phyloP scores from a whole-genome alignment of 139 green algal genomes.

The Coelastrella sp. region DNA sequence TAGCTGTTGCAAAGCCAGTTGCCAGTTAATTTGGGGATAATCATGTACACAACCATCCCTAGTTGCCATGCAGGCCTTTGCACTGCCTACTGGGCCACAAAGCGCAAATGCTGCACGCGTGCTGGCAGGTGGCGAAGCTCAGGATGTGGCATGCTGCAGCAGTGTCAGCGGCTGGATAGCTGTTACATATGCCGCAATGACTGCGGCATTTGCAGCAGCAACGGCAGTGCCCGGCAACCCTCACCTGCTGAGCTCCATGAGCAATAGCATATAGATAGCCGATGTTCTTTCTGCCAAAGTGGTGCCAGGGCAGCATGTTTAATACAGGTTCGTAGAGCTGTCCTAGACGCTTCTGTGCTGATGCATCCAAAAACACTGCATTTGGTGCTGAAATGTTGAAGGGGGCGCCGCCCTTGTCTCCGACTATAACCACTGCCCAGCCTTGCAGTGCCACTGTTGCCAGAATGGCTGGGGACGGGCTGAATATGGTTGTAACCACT shows the following conservation, averaged over 20 bases:
- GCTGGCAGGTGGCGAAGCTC: no score
- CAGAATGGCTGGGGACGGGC: not conserved
- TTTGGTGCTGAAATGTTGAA: not conserved
- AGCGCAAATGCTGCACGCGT: no score
- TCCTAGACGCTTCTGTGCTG: not conserved
- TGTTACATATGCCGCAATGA: no score
- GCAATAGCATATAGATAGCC: constrained; percentile 24
- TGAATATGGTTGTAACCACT: constrained; percentile 19
- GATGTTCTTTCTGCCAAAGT: constrained; percentile 27
- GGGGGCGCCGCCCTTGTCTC: constrained; percentile 3
- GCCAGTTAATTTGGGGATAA: no score
- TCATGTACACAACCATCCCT: no score
- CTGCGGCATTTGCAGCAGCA: no score
- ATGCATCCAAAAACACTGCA: constrained; percentile 9
- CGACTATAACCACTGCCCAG: constrained; percentile 20
- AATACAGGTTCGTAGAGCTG: not conserved
- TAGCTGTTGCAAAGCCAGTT: no score
- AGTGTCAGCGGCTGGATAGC: no score
- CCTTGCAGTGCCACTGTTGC: not conserved
- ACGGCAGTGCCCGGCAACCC: no score
- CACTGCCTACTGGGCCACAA: no score
- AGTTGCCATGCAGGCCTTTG: no score
- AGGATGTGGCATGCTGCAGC: no score
- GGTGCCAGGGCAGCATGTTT: constrained; percentile 18
- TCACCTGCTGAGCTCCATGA: constrained; percentile 12